Evolutionary conservation across 2,329 filamentous ascomycete genomes (phyloP).

Genomic region (Parascedosporium putredinis): DNA sequence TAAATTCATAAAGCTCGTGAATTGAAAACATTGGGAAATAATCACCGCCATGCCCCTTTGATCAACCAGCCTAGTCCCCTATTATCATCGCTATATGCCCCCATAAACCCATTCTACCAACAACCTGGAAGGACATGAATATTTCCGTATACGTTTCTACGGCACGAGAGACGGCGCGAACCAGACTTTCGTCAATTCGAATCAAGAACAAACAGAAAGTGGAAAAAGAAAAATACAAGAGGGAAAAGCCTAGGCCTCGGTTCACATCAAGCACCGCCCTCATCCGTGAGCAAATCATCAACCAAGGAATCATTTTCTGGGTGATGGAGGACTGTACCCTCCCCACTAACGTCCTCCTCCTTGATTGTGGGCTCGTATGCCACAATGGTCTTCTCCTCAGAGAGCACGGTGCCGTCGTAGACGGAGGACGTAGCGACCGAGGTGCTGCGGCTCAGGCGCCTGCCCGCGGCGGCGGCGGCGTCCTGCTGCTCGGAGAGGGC

Average conservation of each 20-base stretch:
- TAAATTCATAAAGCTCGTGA: too few relatives aligned
- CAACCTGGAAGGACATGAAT: too few relatives aligned
- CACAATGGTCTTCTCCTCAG: constrained; percentile 33
- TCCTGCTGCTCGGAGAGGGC: constrained; percentile 36
- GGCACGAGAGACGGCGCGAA: too few relatives aligned
- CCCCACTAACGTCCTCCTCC: constrained; percentile 32
- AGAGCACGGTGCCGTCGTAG: constrained; percentile 14
- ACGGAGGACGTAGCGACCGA: constrained; percentile 18
- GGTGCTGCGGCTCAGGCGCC: constrained; percentile 33
- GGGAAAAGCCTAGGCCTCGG: constrained; percentile 14
- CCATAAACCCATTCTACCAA: too few relatives aligned
- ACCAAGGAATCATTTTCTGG: constrained; percentile 26
- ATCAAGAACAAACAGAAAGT: too few relatives aligned
- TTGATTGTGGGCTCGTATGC: constrained; percentile 28
- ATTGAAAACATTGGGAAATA: too few relatives aligned
- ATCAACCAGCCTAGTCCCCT: too few relatives aligned
- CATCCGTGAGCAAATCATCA: constrained; percentile 30
- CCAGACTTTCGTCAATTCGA: too few relatives aligned
- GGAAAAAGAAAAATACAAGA: background rate
- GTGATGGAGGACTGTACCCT: constrained; percentile 21
- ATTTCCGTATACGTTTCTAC: too few relatives aligned
- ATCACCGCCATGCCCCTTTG: too few relatives aligned
- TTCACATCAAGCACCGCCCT: constrained; percentile 26
- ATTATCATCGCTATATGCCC: too few relatives aligned
- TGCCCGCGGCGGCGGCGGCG: constrained; percentile 13